Evolutionary conservation across 148 eudicot species (phyloP), one percentile per base, ranked within the genome.

Genomic region (Drosera capensis): DNA sequence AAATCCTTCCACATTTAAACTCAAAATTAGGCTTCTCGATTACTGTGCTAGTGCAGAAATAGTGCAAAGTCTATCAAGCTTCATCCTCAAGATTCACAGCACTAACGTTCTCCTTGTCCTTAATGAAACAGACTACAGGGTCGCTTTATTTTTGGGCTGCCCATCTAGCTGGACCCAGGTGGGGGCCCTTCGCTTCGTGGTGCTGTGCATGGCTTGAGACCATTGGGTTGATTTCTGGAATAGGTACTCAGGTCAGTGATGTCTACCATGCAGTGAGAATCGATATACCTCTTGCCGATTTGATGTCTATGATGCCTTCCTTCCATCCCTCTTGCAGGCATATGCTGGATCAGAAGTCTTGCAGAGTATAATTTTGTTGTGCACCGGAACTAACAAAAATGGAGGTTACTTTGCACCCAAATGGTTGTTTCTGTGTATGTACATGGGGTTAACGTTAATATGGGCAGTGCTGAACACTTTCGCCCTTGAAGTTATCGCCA

Each of bases 111-210:
- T 48, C 40, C 14, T 18, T 46, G n/a, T 3, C 41, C 38, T 62
- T 24, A 23, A 23, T 48, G n/a, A n/a, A n/a, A n/a, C 75, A 77
- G 79, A 77, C 84, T 1, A 77, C 84, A 48, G 84, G 84, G 23
- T 77, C 83, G 20, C 76, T 73, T 20, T 77, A 77, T 47, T 77
- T 77, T 43, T 77, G 83, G 83, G 79, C 79, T 41, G 83, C 79
- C 0, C 83, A 77, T 70, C 58, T 77, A 55, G 79, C 79, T 6
- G 83, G 83, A n/a, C 79, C 79, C 0, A 70, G 47, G 51, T 77
- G 83, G 83, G 83, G 83, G 0, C 83, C 79, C 1, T 77, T 77
- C 61, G 76, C 83, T 42, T 77, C 83, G 8, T 77, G 83, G 83
- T 77, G 83, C 41, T 77, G 83, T 39, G 79, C 83, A 3, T 72